A percentile compares a stretch with the other conserved stretches of the same genome.
Evolutionary conservation across 129 eudicot species (phyloP).

Genomic region (Arctium minus): DNA sequence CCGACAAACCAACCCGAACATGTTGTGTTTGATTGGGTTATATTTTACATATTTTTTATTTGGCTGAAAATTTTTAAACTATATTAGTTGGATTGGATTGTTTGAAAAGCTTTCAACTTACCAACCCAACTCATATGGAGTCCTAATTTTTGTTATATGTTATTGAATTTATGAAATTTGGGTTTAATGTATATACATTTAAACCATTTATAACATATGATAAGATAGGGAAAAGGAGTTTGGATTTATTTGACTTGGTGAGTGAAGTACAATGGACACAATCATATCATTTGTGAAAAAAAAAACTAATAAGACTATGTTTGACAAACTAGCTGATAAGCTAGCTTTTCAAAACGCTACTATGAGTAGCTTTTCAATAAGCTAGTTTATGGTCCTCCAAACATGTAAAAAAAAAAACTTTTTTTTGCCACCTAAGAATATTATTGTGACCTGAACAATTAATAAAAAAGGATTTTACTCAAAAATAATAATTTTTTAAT

Average conservation of each 20-base stretch:
- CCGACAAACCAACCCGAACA: neutral
- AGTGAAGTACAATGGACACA: neutral
- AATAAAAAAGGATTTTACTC: no score
- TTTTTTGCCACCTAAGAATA: no score
- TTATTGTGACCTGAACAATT: neutral
- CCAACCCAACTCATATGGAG: neutral
- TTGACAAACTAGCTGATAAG: no score
- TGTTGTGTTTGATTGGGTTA: neutral
- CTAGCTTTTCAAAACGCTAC: no score
- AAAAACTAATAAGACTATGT: neutral
- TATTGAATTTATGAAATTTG: no score
- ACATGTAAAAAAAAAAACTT: no score
- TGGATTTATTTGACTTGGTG: neutral
- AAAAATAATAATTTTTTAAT: no score
- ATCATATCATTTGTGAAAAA: neutral
- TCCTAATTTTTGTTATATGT: no score
- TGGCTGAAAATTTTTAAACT: no score
- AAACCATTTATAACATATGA: neutral
- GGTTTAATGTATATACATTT: neutral
- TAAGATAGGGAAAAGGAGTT: neutral
- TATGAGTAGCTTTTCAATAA: no score
- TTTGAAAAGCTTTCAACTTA: neutral
- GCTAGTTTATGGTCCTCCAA: no score
- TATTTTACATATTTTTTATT: no score
- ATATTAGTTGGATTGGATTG: neutral